A percentile compares a stretch with the other conserved stretches of the same genome.
phyloP scores from a whole-genome alignment of 306 rosid genomes.

The Trifolium pratense region DNA sequence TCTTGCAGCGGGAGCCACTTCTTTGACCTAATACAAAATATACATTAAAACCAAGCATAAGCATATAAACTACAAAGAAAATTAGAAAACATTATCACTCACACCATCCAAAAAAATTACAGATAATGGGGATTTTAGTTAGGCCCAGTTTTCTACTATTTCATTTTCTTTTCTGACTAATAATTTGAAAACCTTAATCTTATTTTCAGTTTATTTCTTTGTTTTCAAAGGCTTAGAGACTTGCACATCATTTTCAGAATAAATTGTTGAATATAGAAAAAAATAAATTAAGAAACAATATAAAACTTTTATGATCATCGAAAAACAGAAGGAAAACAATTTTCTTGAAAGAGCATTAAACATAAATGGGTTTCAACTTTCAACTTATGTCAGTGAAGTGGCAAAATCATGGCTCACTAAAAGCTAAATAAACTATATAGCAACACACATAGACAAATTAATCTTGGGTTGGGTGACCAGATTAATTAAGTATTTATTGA shows the following conservation, averaged over 20 bases:
- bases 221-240: background rate
- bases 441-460: background rate
- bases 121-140: background rate
- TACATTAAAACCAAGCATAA: background rate
- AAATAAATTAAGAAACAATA: background rate
- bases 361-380: background rate
- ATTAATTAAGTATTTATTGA: background rate
- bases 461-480: background rate
- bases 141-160: background rate
- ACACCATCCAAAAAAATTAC: background rate
- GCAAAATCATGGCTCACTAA: conserved; percentile 6
- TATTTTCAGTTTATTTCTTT: conserved; percentile 3
- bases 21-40: conserved; percentile 70
- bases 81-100: background rate
- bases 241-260: background rate
- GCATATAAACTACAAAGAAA: background rate
- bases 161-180: background rate
- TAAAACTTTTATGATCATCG: background rate
- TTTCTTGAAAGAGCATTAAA: background rate
- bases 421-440: background rate
- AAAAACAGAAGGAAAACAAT: background rate
- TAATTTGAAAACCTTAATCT: conserved; percentile 1
- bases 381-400: background rate
- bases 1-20: conserved; percentile 92
- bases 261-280: background rate